Base-by-base conservation (phyloP, 1,284 basidiomycete genomes). In the Leccinum huronense region DNA sequence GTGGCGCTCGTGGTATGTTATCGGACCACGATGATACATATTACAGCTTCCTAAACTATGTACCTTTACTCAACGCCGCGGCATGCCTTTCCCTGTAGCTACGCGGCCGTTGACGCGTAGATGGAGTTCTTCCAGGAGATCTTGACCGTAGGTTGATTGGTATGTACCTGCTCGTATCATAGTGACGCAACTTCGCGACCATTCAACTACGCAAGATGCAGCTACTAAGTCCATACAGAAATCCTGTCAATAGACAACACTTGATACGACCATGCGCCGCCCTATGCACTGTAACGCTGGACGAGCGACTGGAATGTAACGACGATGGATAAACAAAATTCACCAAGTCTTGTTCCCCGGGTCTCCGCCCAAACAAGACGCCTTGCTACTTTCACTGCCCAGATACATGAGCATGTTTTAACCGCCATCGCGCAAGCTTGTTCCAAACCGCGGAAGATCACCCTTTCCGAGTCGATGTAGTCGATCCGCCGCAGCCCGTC, bases 391-490 rank as follows among this genome's bases (percentile, higher is more conserved):
- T 19, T 40, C 56, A 27, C 36, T 57, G 11, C 61, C 61, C 13
- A 62, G 11, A 33, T 55, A 83, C 69, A 87, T 73, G 64, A 84
- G 76, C 84, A 87, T 4, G 55, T 63, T 1, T 82, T 84, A 34
- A 80, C 78, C 30, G 78, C 77, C 61, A 81, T 78, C 30, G 80
- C 77, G 60, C 80, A 38, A 1, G 83, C 81, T 48, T 57, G 64
- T 67, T 82, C 82, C 27, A 88, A 73, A 14, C 86, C 86, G 60
- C 83, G 75, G 70, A 87, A 87, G 69, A 78, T 80, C 51, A 78
- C 72, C 60, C 79, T 75, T 31, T 81, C 80, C 7, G 36, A 14
- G 36, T 83, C 80, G 60, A 87, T 71, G 61, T 82, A 83, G 71
- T 87, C 86, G 16, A 84, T 76, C 55, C 86, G 75, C 60, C 81